phyloP scores from a whole-genome alignment of 2,329 filamentous ascomycete genomes.

The Colletotrichum sp. region DNA sequence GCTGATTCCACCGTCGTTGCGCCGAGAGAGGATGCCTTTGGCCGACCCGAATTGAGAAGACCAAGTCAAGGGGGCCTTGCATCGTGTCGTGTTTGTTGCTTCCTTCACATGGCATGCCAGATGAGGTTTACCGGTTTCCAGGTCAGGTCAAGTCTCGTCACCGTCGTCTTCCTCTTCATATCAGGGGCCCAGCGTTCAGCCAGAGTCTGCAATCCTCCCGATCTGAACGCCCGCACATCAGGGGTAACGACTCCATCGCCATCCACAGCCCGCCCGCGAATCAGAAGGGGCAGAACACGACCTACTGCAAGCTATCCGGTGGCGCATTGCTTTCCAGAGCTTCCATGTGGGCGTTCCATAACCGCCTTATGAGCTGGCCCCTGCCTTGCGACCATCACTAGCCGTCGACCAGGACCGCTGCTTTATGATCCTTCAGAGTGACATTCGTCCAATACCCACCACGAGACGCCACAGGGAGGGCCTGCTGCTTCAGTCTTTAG shows the following conservation, averaged over 20 bases:
- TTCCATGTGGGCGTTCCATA: slow-evolving; percentile 1
- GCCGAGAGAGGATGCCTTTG: background rate
- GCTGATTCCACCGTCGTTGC: background rate
- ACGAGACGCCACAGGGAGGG: background rate
- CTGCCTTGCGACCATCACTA: background rate
- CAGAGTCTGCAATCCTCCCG: background rate
- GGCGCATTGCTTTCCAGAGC: slow-evolving; percentile 4
- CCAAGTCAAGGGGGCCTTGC: background rate
- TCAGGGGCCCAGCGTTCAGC: background rate
- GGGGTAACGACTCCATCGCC: background rate
- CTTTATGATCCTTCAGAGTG: slow-evolving; percentile 11
- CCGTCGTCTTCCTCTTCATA: background rate
- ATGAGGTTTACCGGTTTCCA: background rate
- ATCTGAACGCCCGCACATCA: background rate
- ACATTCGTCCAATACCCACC: background rate
- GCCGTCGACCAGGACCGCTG: background rate
- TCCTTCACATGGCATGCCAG: background rate
- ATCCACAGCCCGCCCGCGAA: background rate
- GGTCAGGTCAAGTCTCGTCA: background rate
- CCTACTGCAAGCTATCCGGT: background rate
- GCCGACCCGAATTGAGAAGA: background rate
- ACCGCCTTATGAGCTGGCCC: background rate
- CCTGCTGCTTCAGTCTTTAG: background rate
- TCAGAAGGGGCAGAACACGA: background rate
- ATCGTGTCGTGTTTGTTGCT: background rate